A percentile compares a stretch with the other conserved stretches of the same genome.
These are phyloP conservation scores for Seminavis robusta DNA, from an alignment of 108 stramenopile genomes.

Conservation along the genomic window DNA sequence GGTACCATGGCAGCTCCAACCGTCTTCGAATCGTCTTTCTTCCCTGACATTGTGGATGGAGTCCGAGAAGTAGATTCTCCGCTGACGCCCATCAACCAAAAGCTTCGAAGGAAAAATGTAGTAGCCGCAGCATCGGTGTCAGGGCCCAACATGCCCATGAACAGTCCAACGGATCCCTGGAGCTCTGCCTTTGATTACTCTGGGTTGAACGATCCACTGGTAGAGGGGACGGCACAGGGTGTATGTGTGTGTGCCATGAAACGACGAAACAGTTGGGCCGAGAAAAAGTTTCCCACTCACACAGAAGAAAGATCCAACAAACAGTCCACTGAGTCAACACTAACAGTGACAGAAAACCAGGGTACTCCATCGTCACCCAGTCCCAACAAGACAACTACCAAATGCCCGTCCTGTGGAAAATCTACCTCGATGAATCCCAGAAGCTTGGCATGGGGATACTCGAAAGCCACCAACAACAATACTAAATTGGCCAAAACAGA, in stretches of 20 bases:
- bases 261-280: conserved; percentile 7
- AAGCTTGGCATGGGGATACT: conserved; percentile 11
- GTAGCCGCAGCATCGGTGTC: conserved; percentile 37
- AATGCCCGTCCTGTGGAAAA: not conserved
- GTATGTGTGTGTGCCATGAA: not conserved
- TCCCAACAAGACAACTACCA: conserved; percentile 11
- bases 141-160: conserved; percentile 16
- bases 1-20: no score
- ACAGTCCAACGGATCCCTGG: conserved; percentile 32
- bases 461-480: not conserved
- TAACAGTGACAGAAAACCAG: not conserved
- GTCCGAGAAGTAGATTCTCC: no score
- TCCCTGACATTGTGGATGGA: no score
- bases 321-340: not conserved
- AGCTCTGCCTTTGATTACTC: conserved; percentile 15
- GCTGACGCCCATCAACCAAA: conserved; percentile 30
- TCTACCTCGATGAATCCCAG: not conserved
- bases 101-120: conserved; percentile 43
- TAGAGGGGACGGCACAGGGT: not conserved
- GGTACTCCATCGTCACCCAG: not conserved
- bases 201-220: not conserved
- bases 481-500: not conserved
- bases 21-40: no score
- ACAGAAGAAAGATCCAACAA: not conserved
- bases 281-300: not conserved